Percentiles rank a stretch among this genome's conserved stretches.
These are phyloP conservation scores for Skeletonema menzelii DNA, from an alignment of 108 stramenopile genomes.

Conservation along the genomic window DNA sequence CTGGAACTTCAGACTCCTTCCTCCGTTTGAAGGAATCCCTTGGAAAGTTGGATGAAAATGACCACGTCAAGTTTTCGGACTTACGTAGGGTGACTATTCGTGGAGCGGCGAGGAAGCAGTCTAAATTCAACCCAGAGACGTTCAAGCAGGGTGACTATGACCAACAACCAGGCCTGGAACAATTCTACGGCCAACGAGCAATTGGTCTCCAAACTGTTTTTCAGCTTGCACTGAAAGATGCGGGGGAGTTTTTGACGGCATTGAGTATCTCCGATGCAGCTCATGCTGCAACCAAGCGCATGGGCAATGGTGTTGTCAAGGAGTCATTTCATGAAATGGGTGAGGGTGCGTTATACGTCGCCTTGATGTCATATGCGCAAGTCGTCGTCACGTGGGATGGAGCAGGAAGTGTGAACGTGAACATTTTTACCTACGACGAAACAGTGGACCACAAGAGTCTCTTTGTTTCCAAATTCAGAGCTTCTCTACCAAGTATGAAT, in stretches of 20 bases:
- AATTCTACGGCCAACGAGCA: constrained; percentile 62
- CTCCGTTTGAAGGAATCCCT: no score
- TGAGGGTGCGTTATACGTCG: constrained; percentile 55
- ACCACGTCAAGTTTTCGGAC: constrained; percentile 28
- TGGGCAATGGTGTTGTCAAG: not conserved
- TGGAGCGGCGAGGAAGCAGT: constrained; percentile 38
- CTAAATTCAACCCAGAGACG: constrained; percentile 28
- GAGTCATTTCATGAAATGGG: constrained; percentile 48
- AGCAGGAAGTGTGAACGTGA: constrained; percentile 50
- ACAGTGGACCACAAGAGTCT: constrained; percentile 9
- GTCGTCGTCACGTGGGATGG: constrained; percentile 67
- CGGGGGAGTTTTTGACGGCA: constrained; percentile 5
- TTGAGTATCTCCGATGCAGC: constrained; percentile 12
- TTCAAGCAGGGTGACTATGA: constrained; percentile 62
- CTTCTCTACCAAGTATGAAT: constrained; percentile 16
- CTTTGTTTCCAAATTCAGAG: constrained; percentile 30
- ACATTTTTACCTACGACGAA: constrained; percentile 60
- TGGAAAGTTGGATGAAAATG: constrained; percentile 16
- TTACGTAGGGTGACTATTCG: constrained; percentile 41
- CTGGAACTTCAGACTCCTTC: no score
- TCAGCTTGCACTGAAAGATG: constrained; percentile 44
- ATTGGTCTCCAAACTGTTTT: constrained; percentile 60
- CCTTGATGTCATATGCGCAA: constrained; percentile 29
- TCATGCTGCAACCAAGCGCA: constrained; percentile 13
- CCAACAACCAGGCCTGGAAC: constrained; percentile 49